Percentiles rank a stretch among this genome's conserved stretches.
Evolutionary conservation across 768 basidiomycete species (phyloP).

Genomic region (Boletus rex-veris): DNA sequence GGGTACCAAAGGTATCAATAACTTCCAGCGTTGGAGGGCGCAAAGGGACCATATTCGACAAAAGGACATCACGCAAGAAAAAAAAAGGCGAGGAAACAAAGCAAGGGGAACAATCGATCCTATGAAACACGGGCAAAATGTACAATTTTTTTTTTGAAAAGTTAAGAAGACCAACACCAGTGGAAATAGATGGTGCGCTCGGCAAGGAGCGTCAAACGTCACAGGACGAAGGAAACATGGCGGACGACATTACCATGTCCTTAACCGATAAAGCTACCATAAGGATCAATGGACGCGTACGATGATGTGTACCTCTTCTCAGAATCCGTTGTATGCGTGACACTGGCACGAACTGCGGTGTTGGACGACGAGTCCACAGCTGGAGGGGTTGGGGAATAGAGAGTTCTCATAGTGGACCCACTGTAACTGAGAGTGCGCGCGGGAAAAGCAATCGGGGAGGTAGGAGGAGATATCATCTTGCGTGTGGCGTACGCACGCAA

Average conservation of each 20-base stretch:
- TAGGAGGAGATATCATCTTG: conserved; percentile 33
- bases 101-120: neutral
- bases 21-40: conserved; percentile 5
- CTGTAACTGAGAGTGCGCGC: conserved; percentile 22
- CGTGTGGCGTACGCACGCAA: conserved; percentile 67
- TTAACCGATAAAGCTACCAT: conserved; percentile 15
- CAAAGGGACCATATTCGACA: neutral
- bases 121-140: conserved; percentile 12
- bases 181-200: neutral
- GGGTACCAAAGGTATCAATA: conserved; percentile 21
- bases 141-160: conserved; percentile 11
- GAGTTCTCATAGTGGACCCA: conserved; percentile 27
- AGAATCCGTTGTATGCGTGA: conserved; percentile 5
- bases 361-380: conserved; percentile 6
- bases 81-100: neutral
- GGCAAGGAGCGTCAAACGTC: neutral
- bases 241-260: neutral
- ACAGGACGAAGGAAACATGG: neutral
- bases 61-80: conserved; percentile 4
- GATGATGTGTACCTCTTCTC: conserved; percentile 27
- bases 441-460: conserved; percentile 31
- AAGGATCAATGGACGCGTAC: conserved; percentile 26
- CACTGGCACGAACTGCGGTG: conserved; percentile 1
- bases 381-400: conserved; percentile 25
- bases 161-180: neutral